Evolutionary conservation across 306 rosid species (phyloP).

Genomic region (Dalbergia cultrata): DNA sequence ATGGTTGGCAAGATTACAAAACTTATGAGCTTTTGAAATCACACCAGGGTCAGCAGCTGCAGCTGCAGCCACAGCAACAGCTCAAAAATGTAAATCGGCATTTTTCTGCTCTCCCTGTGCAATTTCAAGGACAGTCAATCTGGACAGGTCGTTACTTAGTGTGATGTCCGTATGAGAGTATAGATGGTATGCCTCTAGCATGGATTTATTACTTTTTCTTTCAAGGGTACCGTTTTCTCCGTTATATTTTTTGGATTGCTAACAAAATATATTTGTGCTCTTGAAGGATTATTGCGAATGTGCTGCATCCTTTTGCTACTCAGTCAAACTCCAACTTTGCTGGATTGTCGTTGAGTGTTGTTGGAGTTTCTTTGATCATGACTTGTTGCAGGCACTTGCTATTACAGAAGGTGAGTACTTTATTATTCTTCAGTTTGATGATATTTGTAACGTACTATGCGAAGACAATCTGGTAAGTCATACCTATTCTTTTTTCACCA

Average conservation of each 20-base stretch:
- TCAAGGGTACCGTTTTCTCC: conserved; percentile 10
- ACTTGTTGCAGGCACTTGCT: conserved; percentile 81
- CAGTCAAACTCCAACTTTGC: conserved; percentile 67
- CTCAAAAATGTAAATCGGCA: conserved; percentile 70
- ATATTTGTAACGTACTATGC: not conserved
- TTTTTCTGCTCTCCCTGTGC: conserved; percentile 72
- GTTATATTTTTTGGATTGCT: conserved; percentile 26
- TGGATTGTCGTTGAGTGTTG: conserved; percentile 68
- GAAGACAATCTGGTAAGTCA: too few relatives aligned
- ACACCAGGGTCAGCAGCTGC: conserved; percentile 76
- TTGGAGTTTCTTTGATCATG: conserved; percentile 88
- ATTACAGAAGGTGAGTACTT: conserved; percentile 65
- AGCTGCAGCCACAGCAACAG: conserved; percentile 69
- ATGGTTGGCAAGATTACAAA: conserved; percentile 76
- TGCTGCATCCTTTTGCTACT: conserved; percentile 69
- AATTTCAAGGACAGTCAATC: conserved; percentile 85
- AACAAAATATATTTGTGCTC: conserved; percentile 53
- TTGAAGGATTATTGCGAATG: conserved; percentile 67
- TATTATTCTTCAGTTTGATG: not conserved
- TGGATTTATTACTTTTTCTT: conserved; percentile 44
- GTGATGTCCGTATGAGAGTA: conserved; percentile 71
- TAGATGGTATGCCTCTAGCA: conserved; percentile 64
- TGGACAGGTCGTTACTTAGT: conserved; percentile 85
- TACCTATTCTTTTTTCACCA: not conserved
- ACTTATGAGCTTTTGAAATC: conserved; percentile 64